phyloP scores from a whole-genome alignment of 1,284 basidiomycete genomes.

The Leccinum angustisporum region DNA sequence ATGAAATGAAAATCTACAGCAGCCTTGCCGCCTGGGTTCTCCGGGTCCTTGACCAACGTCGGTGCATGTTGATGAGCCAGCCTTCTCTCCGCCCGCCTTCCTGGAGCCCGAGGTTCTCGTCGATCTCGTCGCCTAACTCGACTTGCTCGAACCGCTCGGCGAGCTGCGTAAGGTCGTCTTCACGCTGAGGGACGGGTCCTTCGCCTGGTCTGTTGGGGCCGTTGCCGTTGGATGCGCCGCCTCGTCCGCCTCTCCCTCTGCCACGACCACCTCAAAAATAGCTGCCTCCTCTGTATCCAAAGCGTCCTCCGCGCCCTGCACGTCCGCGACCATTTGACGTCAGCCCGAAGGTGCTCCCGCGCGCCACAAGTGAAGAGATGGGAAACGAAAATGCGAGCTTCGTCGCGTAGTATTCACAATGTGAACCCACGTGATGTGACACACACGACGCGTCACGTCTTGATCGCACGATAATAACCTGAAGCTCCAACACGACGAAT shows the following conservation, averaged over 20 bases:
- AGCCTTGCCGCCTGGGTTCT: slow-evolving; percentile 78
- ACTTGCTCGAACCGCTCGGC: slow-evolving; percentile 84
- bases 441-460: slow-evolving; percentile 26
- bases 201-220: slow-evolving; percentile 40
- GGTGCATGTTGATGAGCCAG: slow-evolving; percentile 99
- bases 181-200: slow-evolving; percentile 59
- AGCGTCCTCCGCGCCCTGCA: slow-evolving; percentile 45
- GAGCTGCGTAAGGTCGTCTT: slow-evolving; percentile 84
- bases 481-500: too few species aligned
- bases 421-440: slow-evolving; percentile 28
- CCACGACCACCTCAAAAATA: slow-evolving; percentile 41
- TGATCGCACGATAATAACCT: not conserved
- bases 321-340: slow-evolving; percentile 39
- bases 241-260: slow-evolving; percentile 51
- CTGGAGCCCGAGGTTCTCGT: slow-evolving; percentile 92
- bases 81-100: slow-evolving; percentile 76
- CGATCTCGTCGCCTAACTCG: slow-evolving; percentile 79
- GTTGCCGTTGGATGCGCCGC: slow-evolving; percentile 41
- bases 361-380: slow-evolving; percentile 30
- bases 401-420: slow-evolving; percentile 2
- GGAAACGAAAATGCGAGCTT: not conserved
- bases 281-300: slow-evolving; percentile 45
- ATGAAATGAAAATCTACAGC: slow-evolving; percentile 99
- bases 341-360: slow-evolving; percentile 34
- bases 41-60: slow-evolving; percentile 85